Base-by-base conservation (phyloP, 106 monocot genomes). In the Agapanthus africanus region DNA sequence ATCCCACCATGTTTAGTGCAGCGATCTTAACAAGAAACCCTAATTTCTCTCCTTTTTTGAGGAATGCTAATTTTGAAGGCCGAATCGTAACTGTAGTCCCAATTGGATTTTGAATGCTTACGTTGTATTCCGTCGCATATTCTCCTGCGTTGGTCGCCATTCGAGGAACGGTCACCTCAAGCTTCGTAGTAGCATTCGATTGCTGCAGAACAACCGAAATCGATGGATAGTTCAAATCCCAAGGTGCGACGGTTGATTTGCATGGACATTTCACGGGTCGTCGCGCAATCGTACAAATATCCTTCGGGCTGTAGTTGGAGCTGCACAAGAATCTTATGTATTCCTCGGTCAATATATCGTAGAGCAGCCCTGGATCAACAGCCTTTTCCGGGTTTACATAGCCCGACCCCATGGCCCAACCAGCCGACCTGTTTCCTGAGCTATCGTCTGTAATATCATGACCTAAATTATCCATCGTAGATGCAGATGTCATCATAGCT, bases 401-500 rank as follows among this genome's bases (percentile, higher is more conserved):
- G 10, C 80, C 80, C 13, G 80, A 54, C 10, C 74, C 80, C 34
- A 34, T 50, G 23, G 11, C 67, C 27, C 49, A 63, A 22, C 56
- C 37, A 40, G 46, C 37, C 7, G 79, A 67, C 16, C 19, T 22
- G 4, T 56, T 31, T 2, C 61, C 60, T 30, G 28, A 42, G 56
- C 52, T 65, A 57, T 83, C 78, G 15, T 42, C 50, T 44, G 67
- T 83, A 26, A 60, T 70, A 18, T 40, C 39, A 23, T 49, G 61
- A 74, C 78, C 77, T 11, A 41, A 27, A 1, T 71, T 68, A 50
- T 74, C 73, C 1, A 30, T 37, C 2, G 41, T 27, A 18, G 77
- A 42, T 0, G 87, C 73, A 0, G 83, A 73, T 14, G 87, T 87
- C 71, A 87, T 71, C 40, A 87, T 49, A 6, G 70, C 81, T 6